phyloP scores from a whole-genome alignment of 1,139 yeast species.

The Magnusiomyces sp. region DNA sequence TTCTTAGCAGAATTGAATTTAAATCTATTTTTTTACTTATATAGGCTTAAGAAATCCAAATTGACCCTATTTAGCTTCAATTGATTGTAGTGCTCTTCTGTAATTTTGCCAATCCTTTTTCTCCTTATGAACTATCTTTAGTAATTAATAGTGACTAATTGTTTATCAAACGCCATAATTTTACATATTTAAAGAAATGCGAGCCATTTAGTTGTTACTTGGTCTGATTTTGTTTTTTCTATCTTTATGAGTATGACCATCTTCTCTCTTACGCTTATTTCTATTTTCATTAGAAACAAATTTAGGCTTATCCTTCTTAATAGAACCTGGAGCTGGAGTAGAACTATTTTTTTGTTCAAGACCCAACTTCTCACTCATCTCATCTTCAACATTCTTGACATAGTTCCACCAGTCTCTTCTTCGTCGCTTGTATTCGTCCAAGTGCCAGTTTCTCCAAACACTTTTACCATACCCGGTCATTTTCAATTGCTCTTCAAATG shows the following conservation, averaged over 20 bases:
- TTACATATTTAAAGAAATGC: too few relatives aligned
- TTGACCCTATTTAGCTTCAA: too few relatives aligned
- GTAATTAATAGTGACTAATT: background rate
- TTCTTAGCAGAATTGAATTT: background rate
- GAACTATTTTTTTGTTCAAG: conserved; percentile 2
- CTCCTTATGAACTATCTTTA: background rate
- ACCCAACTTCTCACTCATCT: conserved; percentile 11
- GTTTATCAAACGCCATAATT: too few relatives aligned
- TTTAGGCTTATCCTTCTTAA: background rate
- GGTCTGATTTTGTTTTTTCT: background rate
- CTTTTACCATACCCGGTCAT: conserved; percentile 79
- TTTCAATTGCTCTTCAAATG: conserved; percentile 62
- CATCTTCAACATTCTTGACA: conserved; percentile 60
- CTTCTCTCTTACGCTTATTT: background rate
- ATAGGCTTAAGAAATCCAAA: background rate
- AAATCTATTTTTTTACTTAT: background rate
- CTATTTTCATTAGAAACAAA: background rate
- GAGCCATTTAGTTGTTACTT: too few relatives aligned
- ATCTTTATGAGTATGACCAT: conserved; percentile 1
- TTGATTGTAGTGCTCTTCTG: background rate
- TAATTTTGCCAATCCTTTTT: background rate
- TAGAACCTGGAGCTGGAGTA: background rate
- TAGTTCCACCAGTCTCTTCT: conserved; percentile 75
- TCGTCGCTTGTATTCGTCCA: conserved; percentile 69
- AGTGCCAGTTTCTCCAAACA: conserved; percentile 93